Conservation (phyloP, 2,329 filamentous ascomycete species). For the Teratosphaeriaceae sp. region DNA sequence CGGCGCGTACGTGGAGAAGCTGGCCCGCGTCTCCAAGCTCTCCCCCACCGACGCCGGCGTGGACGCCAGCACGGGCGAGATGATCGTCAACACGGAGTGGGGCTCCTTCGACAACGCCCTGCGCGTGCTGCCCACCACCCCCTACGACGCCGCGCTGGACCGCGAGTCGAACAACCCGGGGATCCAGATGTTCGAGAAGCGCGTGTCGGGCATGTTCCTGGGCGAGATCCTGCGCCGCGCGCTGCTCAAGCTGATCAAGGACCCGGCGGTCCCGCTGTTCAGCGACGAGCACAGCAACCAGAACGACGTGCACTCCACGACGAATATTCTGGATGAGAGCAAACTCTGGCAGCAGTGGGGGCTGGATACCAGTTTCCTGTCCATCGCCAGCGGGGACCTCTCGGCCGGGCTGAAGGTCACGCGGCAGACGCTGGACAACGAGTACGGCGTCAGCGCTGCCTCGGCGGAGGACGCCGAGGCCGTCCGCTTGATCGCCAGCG, state of each 20-base stretch:
- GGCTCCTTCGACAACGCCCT: slow-evolving; percentile 95
- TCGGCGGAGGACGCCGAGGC: slow-evolving; percentile 80
- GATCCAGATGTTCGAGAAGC: slow-evolving; percentile 98
- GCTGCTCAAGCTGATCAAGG: slow-evolving; percentile 64
- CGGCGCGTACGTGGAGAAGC: slow-evolving; percentile 92
- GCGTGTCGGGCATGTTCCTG: slow-evolving; percentile 95
- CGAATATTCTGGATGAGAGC: slow-evolving; percentile 58
- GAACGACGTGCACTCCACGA: slow-evolving; percentile 63
- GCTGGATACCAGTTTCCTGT: slow-evolving; percentile 85
- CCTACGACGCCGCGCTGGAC: slow-evolving; percentile 76
- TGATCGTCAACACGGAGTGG: slow-evolving; percentile 99
- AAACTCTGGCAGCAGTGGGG: slow-evolving; percentile 76
- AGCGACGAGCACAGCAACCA: slow-evolving; percentile 64
- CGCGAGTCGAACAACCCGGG: slow-evolving; percentile 79
- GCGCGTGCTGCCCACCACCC: slow-evolving; percentile 76
- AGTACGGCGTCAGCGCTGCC: slow-evolving; percentile 68
- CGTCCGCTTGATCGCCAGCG: slow-evolving; percentile 74
- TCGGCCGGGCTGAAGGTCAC: slow-evolving; percentile 65
- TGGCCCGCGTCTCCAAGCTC: slow-evolving; percentile 76
- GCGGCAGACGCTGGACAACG: slow-evolving; percentile 69
- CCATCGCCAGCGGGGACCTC: slow-evolving; percentile 74
- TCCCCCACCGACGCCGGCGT: slow-evolving; percentile 47
- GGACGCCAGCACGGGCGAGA: slow-evolving; percentile 76
- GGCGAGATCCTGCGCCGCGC: slow-evolving; percentile 84
- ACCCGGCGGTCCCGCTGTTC: slow-evolving; percentile 64